A percentile compares a stretch with the other conserved stretches of the same genome.
These are phyloP conservation scores for Amylocystis lapponica DNA, from an alignment of 768 basidiomycete genomes.

Conservation along the genomic window DNA sequence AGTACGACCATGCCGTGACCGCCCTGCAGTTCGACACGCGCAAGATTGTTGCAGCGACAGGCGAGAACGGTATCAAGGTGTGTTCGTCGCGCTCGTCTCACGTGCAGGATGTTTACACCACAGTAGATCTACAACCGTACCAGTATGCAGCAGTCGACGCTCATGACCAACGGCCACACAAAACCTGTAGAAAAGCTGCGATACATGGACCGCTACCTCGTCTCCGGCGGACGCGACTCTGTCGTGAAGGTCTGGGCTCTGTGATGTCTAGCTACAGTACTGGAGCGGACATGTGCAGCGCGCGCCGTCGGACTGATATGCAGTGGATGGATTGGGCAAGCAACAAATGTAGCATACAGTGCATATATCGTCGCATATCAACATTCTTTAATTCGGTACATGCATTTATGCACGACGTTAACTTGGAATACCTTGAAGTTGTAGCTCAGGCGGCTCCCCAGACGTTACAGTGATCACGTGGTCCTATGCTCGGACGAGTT, in stretches of 20 bases:
- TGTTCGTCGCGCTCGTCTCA: background rate
- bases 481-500: no score
- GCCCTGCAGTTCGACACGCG: constrained; percentile 91
- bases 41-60: constrained; percentile 87
- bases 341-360: constrained; percentile 1
- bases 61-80: constrained; percentile 92
- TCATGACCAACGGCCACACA: constrained; percentile 90
- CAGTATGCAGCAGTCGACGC: constrained; percentile 77
- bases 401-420: no score
- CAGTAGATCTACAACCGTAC: constrained; percentile 90
- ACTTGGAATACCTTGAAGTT: no score
- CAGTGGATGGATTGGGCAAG: background rate
- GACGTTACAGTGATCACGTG: no score
- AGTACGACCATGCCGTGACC: constrained; percentile 88
- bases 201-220: constrained; percentile 94
- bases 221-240: constrained; percentile 85
- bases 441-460: no score
- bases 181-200: constrained; percentile 82
- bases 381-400: no score
- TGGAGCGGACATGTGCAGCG: background rate
- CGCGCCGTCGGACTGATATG: background rate
- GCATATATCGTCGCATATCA: no score
- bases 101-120: background rate
- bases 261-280: constrained; percentile 35
- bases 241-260: constrained; percentile 91